Base-by-base conservation (phyloP, 257 asterid genomes). In the Nemophila menziesii region DNA sequence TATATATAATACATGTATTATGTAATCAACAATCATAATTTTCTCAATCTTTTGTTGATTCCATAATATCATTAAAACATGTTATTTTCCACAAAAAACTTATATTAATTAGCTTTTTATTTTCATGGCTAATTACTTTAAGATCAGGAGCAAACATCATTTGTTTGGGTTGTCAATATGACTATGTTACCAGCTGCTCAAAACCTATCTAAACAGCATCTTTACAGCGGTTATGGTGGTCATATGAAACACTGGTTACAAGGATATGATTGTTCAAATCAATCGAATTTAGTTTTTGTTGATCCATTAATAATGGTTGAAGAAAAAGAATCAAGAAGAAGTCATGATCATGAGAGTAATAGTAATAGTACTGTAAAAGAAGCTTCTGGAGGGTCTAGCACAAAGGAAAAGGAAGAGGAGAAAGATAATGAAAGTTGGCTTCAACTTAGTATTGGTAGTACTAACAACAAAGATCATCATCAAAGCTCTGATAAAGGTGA, bases 361-460 rank as follows among this genome's bases (percentile, higher is more conserved):
- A n/a, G n/a, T n/a, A n/a, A n/a, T n/a, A 53, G 61, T 18, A 38
- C 39, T 4, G 56, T 64, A 4, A 60, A 69, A 29, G 67, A 60
- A 48, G 65, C 46, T 4, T 48, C 46, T 2, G 61, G 58, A 17
- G 71, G 80, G 0, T 71, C 55, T 6, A 10, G 22, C 22, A 12
- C 23, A 4, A 53, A 67, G 0, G 68, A 62, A 12, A 60, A 55
- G 21, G 5, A 27, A 33, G 12, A 12, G 8, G 1, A 52, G 9
- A 71, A 1, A 50, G 48, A 10, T 89, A 33, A 11, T 48, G 19
- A 2, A 10, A 10, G 15, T 8, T 36, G 98, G 98, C 74, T 89
- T 22, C 94, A 74, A 43, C 70, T 89, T 22, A 51, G 95, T 38
- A 78, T 84, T 22, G 94, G 94, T 23, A 54, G 68, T 29, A 34